Base-by-base conservation (phyloP, 768 basidiomycete species). In the Lanmaoa pseudosensibilis region DNA sequence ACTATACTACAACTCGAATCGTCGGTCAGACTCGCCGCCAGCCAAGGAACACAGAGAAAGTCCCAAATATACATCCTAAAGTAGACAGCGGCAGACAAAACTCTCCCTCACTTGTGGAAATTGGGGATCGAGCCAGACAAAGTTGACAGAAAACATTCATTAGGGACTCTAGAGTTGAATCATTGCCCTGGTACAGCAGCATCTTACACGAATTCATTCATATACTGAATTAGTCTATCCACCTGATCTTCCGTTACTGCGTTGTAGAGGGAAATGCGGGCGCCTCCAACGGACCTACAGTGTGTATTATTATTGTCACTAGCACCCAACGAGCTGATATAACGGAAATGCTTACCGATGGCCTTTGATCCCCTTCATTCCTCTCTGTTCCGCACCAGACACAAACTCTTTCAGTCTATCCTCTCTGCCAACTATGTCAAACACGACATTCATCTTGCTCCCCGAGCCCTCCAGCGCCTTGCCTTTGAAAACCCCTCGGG, bases 371-470 rank as follows among this genome's bases (percentile, higher is more conserved):
- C 90, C 90, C 64, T 85, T 87, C 82, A 98, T 86, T 0, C 90
- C 92, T 55, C 72, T 77, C 62, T 77, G 78, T 66, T 93, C 88
- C 0, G 95, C 95, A 11, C 89, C 92, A 19, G 80, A 78, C 61
- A 98, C 69, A 71, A 98, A 98, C 63, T 76, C 73, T 64, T 83
- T 82, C 71, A 97, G 79, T 19, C 78, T 80, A 1, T 80, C 88
- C n/a, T 90, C 86, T 0, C 85, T 88, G 0, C 86, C 89, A 13
- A 84, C 60, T 13, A 95, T 76, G 51, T 84, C 82, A 73, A 98
- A 98, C 1, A 92, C 90, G 16, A 92, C 80, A 69, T 99, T 99
- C 96, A 98, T 98, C 85, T 90, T 90, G 73, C 95, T 98, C 57
- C 88, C 82, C 46, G 86, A 84, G 6, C 84, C 88, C 55, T 80